Conservation (phyloP, 371 early-diverging fungal species). For the Rhizopus delemar region DNA sequence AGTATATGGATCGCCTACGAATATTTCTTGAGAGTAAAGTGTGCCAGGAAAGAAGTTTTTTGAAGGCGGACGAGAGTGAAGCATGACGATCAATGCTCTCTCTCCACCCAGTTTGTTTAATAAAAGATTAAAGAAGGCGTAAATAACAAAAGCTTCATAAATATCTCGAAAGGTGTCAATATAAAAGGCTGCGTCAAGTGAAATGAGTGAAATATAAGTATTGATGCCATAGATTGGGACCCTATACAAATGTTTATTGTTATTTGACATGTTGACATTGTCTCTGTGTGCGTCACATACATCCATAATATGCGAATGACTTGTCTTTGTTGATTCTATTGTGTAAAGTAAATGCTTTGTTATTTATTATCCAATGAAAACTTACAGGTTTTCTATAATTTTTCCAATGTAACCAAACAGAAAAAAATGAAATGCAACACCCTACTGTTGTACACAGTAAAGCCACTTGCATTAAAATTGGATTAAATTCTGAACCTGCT, state of each 20-base stretch:
- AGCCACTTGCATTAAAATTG: conserved; percentile 55
- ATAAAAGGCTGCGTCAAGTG: conserved; percentile 77
- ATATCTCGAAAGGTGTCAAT: conserved; percentile 92
- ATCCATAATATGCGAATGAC: conserved; percentile 88
- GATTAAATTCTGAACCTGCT: conserved; percentile 60
- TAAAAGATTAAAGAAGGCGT: conserved; percentile 89
- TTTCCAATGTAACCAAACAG: conserved; percentile 87
- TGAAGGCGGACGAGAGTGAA: conserved; percentile 76
- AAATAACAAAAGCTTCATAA: conserved; percentile 97
- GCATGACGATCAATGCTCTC: conserved; percentile 73
- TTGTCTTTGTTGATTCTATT: conserved; percentile 79
- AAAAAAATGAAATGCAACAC: conserved; percentile 66
- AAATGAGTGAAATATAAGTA: conserved; percentile 78
- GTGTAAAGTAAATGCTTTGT: not conserved
- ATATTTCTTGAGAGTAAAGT: conserved; percentile 73
- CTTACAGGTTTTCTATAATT: conserved; percentile 87
- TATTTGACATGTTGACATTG: not conserved
- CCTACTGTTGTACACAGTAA: conserved; percentile 63
- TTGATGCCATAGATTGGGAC: conserved; percentile 91
- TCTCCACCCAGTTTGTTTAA: conserved; percentile 93
- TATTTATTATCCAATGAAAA: conserved; percentile 4
- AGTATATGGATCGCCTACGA: conserved; percentile 86
- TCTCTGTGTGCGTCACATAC: conserved; percentile 44
- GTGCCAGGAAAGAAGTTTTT: conserved; percentile 86
- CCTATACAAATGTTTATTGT: conserved; percentile 40